Evolutionary conservation across 163 green algal species (phyloP).

Genomic region (Scenedesmus sp.): DNA sequence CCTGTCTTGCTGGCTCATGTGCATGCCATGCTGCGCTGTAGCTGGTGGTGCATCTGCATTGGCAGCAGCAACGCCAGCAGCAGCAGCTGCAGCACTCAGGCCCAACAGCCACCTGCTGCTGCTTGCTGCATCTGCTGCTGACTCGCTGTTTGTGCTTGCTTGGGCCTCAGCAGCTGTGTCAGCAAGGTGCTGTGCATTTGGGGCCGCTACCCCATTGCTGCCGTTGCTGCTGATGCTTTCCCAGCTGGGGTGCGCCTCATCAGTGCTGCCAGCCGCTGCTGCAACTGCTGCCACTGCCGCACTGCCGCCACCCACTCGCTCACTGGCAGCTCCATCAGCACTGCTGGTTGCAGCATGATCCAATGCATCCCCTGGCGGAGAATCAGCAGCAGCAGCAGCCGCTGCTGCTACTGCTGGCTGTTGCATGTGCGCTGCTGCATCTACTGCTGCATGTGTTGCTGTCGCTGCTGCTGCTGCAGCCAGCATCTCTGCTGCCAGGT

Average conservation of each 20-base stretch:
- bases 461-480: neutral
- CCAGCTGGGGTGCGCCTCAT: neutral
- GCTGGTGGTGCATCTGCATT: neutral
- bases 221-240: neutral
- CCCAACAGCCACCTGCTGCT: slow-evolving; percentile 32
- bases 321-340: neutral
- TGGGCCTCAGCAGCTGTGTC: neutral
- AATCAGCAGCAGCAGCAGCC: neutral
- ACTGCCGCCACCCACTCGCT: neutral
- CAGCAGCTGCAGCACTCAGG: slow-evolving; percentile 37
- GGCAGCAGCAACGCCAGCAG: slow-evolving; percentile 7
- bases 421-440: neutral
- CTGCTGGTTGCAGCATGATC: neutral
- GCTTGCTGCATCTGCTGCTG: neutral
- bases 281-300: neutral
- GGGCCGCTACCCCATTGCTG: neutral
- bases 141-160: neutral
- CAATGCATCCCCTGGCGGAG: neutral
- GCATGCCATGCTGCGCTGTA: neutral
- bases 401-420: neutral
- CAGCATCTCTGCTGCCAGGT: neutral
- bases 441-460: neutral
- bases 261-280: neutral
- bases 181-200: neutral
- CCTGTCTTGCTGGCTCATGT: neutral